Percentiles rank a stretch among this genome's conserved stretches.
These are phyloP conservation scores for Talaromyces pinophilus DNA, from an alignment of 2,329 filamentous ascomycete genomes.

Conservation along the genomic window DNA sequence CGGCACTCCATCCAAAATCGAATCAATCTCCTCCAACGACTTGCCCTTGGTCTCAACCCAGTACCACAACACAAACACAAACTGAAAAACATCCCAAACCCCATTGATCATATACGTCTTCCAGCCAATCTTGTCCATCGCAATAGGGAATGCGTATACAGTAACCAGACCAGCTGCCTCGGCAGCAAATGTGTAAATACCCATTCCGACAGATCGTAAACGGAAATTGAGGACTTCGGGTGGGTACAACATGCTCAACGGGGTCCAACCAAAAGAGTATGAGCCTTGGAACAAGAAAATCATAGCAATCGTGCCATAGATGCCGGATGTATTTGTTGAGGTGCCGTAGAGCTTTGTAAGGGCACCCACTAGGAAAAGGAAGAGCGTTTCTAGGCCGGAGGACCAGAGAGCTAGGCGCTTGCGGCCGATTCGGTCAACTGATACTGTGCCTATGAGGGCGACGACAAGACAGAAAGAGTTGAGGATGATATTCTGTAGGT, in stretches of 20 bases:
- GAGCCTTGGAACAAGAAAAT: slow-evolving; percentile 12
- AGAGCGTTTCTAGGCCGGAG: not conserved
- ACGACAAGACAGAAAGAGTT: not conserved
- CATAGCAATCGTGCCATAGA: slow-evolving; percentile 3
- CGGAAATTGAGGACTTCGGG: slow-evolving; percentile 1
- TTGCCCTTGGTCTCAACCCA: slow-evolving; percentile 26
- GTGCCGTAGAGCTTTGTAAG: not conserved
- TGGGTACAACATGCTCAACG: slow-evolving; percentile 2
- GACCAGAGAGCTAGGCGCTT: not conserved
- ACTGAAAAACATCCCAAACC: slow-evolving; percentile 12
- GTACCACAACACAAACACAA: slow-evolving; percentile 14
- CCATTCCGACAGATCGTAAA: slow-evolving; percentile 1
- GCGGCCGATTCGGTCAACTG: not conserved
- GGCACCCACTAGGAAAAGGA: slow-evolving; percentile 2
- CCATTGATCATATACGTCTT: slow-evolving; percentile 24
- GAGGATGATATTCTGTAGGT: not conserved
- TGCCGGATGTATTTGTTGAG: not conserved
- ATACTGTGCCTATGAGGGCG: not conserved
- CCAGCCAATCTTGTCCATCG: slow-evolving; percentile 21
- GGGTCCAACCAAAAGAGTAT: not conserved
- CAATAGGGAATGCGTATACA: slow-evolving; percentile 22
- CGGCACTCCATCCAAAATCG: not conserved
- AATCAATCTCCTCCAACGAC: slow-evolving; percentile 27
- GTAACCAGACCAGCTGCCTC: not conserved
- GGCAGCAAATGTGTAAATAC: not conserved